phyloP scores from a whole-genome alignment of 306 rosid species.

The Coriaria nepalensis region DNA sequence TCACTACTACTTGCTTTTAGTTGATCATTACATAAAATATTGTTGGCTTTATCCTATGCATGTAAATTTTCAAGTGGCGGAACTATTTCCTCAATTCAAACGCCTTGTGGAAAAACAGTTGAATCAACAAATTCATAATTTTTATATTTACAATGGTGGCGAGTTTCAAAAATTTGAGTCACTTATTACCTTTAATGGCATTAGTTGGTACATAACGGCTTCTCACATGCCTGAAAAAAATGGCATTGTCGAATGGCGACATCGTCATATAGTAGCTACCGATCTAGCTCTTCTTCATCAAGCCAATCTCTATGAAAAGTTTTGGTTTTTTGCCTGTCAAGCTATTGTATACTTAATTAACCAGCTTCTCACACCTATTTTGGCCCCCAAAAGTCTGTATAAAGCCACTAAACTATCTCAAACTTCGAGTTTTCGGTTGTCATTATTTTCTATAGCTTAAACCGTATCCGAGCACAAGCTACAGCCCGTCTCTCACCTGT shows the following conservation, averaged over 20 bases:
- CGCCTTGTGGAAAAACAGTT: neutral
- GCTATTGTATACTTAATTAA: constrained; percentile 2
- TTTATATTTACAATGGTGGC: neutral
- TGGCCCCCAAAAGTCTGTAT: neutral
- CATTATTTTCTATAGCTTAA: neutral
- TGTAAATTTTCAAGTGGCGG: neutral
- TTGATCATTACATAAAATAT: constrained; percentile 1
- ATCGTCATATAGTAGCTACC: neutral
- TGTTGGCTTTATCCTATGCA: neutral
- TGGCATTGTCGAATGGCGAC: neutral
- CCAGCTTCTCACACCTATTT: neutral
- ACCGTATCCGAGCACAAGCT: neutral
- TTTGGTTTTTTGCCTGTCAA: neutral
- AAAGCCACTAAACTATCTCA: neutral
- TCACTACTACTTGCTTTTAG: neutral
- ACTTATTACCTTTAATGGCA: neutral
- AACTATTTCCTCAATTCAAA: neutral
- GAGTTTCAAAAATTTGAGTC: neutral
- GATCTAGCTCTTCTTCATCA: neutral
- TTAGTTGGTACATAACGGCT: neutral
- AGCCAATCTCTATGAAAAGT: neutral
- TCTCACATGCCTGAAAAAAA: neutral
- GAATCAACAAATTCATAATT: neutral
- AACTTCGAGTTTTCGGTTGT: neutral
- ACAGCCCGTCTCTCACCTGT: neutral